Base-by-base conservation (phyloP, 345 rosid genomes). In the Eucalyptus cladocalyx region DNA sequence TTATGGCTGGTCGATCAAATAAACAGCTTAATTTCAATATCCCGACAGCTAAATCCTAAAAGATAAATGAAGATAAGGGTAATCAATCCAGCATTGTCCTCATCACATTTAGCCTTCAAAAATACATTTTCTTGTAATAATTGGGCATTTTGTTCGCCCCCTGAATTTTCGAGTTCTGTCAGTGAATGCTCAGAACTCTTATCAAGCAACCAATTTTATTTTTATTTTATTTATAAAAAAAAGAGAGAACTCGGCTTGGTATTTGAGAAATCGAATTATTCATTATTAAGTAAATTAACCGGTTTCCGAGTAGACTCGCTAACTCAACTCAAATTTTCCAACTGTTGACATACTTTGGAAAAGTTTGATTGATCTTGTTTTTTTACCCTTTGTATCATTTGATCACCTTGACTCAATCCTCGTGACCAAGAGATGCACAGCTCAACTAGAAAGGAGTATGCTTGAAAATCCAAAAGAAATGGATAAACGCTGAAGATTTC, bases 301-400 rank as follows among this genome's bases (percentile, higher is more conserved):
- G 15, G 69, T n/a, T 65, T n/a, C 19, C 21, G 6, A n/a, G 21
- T 65, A n/a, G 18, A 65, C 76, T n/a, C 11, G 40, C 9, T 60
- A 60, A 60, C 69, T 60, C 76, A 65, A 16, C 40, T 65, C 21
- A n/a, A n/a, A 65, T 65, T n/a, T 0, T n/a, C 76, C 76, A n/a
- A n/a, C 76, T 0, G 76, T n/a, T 15, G 0, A n/a, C 76, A 0
- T 65, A 65, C 32, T 60, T 15, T 65, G 8, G 34, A 30, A 1
- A 65, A 65, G 76, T 65, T 65, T 0, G 76, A n/a, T n/a, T 16
- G 37, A 65, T 65, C 76, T 65, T 65, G 40, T n/a, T 65, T 65
- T 15, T 65, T n/a, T 0, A 65, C 37, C 76, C 76, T 62, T 62
- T 4, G 9, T 8, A n/a, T 65, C 37, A n/a, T 65, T 65, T 8